Percentiles rank a stretch among this genome's conserved stretches.
Evolutionary conservation across 495 filamentous ascomycete species (phyloP).

Genomic region (Neurospora sublineolata): DNA sequence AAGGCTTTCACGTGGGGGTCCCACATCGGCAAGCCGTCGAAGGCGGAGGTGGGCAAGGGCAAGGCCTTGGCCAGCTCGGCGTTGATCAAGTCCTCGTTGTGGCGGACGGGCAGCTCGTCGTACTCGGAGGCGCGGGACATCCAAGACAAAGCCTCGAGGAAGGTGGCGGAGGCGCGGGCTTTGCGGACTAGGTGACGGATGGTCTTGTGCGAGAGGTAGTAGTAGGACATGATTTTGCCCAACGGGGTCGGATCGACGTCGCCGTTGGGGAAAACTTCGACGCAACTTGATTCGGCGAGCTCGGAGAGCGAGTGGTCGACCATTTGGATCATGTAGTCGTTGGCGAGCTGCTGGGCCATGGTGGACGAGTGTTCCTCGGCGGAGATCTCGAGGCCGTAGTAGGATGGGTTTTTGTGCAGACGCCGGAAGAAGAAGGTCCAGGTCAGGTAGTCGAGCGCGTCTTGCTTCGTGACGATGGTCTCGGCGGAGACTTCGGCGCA

Average conservation of each 20-base stretch:
- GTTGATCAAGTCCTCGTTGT: slow-evolving; percentile 99
- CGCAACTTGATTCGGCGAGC: slow-evolving; percentile 71
- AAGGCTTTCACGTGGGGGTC: slow-evolving; percentile 98
- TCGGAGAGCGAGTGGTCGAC: slow-evolving; percentile 77
- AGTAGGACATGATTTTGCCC: slow-evolving; percentile 98
- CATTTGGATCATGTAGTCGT: slow-evolving; percentile 84
- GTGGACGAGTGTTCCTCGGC: slow-evolving; percentile 86
- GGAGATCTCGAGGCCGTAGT: slow-evolving; percentile 91
- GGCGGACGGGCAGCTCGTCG: slow-evolving; percentile 93
- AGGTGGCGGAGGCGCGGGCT: slow-evolving; percentile 65
- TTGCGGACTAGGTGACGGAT: slow-evolving; percentile 70
- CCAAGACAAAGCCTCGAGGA: slow-evolving; percentile 82
- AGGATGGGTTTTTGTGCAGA: slow-evolving; percentile 95
- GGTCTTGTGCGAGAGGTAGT: slow-evolving; percentile 94
- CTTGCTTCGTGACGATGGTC: slow-evolving; percentile 86
- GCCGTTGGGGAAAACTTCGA: slow-evolving; percentile 70
- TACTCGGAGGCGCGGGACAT: slow-evolving; percentile 92
- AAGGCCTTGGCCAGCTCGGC: slow-evolving; percentile 75
- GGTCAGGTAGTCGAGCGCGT: slow-evolving; percentile 93
- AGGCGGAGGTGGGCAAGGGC: slow-evolving; percentile 41
- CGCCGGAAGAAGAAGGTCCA: slow-evolving; percentile 99
- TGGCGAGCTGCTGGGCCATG: slow-evolving; percentile 71
- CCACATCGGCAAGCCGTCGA: slow-evolving; percentile 72
- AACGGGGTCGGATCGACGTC: slow-evolving; percentile 80
- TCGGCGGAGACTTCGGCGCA: slow-evolving; percentile 90